Conservation (phyloP, 106 monocot species). For the Hemerocallis citrina region DNA sequence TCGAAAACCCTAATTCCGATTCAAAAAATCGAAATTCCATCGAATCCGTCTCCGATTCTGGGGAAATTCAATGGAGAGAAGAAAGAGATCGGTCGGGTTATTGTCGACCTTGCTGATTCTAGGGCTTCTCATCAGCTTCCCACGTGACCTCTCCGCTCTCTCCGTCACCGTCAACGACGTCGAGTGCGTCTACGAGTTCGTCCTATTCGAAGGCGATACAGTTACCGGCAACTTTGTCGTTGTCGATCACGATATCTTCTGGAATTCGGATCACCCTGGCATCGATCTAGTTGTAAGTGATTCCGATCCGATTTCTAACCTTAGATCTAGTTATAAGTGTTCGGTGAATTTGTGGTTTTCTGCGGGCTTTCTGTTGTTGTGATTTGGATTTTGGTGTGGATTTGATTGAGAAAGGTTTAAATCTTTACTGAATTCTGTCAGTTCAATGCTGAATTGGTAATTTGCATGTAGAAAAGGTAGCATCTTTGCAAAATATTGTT, state of each 20-base stretch:
- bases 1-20: too few relatives aligned
- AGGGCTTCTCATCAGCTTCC: slow-evolving; percentile 9
- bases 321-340: not conserved
- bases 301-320: not conserved
- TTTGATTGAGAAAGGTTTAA: too few relatives aligned
- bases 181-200: slow-evolving; percentile 78
- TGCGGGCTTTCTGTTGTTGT: too few relatives aligned
- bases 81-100: slow-evolving; percentile 2
- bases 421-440: too few relatives aligned
- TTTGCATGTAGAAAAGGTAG: too few relatives aligned
- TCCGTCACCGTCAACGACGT: slow-evolving; percentile 44
- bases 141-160: slow-evolving; percentile 22
- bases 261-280: slow-evolving; percentile 60
- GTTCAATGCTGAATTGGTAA: too few relatives aligned
- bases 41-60: not conserved
- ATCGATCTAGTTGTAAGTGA: slow-evolving; percentile 46
- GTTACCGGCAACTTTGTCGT: slow-evolving; percentile 66
- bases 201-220: slow-evolving; percentile 45
- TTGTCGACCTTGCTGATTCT: slow-evolving; percentile 2
- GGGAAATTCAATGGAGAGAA: slow-evolving; percentile 9
- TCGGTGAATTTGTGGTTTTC: too few relatives aligned
- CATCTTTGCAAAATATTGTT: too few relatives aligned
- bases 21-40: not conserved
- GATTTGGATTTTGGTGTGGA: too few relatives aligned
- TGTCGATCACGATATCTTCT: slow-evolving; percentile 64